These are phyloP conservation scores for Gyromitra esculenta DNA, from an alignment of 2,329 filamentous ascomycete species.

Conservation along the genomic window DNA sequence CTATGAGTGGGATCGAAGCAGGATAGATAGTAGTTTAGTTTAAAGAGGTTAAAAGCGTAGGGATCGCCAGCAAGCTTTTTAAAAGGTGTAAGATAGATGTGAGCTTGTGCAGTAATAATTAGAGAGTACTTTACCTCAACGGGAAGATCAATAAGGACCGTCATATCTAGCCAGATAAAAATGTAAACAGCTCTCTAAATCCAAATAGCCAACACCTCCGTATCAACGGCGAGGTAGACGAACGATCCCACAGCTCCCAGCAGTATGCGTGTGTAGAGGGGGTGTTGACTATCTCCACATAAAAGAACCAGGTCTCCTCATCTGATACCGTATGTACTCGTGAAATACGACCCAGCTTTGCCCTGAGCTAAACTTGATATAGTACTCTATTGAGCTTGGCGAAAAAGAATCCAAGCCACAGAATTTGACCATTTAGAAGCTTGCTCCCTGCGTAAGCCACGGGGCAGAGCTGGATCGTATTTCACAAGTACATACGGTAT, in stretches of 20 bases:
- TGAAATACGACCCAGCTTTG: too few species aligned
- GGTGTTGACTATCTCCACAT: too few species aligned
- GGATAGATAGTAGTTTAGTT: not conserved
- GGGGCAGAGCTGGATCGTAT: too few species aligned
- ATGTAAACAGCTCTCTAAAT: not conserved
- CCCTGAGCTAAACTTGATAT: too few species aligned
- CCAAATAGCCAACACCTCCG: too few species aligned
- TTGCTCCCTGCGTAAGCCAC: too few species aligned
- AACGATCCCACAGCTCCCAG: too few species aligned
- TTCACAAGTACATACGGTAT: not conserved
- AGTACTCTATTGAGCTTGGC: too few species aligned
- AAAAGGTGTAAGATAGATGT: not conserved
- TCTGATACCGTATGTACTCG: not conserved
- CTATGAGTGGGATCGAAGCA: not conserved
- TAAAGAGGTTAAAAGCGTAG: slow-evolving; percentile 12
- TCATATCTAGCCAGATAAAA: slow-evolving; percentile 9
- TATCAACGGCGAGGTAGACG: too few species aligned
- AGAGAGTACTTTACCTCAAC: slow-evolving; percentile 20
- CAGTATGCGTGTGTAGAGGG: too few species aligned
- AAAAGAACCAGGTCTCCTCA: not conserved
- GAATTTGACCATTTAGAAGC: too few species aligned
- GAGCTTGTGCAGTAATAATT: not conserved
- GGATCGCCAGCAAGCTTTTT: not conserved
- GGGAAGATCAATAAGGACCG: slow-evolving; percentile 17
- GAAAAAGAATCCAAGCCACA: too few species aligned